Conservation (phyloP, 331 rosid genomes). For the Acacia pycnantha region DNA sequence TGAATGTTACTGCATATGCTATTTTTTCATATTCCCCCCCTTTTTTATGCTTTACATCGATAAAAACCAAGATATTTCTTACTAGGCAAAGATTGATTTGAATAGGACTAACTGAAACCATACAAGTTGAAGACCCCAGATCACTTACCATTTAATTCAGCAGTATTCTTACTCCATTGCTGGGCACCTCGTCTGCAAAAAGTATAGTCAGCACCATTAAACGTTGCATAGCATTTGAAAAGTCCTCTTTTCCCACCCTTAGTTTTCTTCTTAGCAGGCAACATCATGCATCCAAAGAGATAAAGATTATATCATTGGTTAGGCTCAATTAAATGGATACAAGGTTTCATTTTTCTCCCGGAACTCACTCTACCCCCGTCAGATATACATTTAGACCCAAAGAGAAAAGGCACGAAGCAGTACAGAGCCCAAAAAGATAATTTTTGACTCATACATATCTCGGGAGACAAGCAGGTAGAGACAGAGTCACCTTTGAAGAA, state of each 20-base stretch:
- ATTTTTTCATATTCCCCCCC: neutral
- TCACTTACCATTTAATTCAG: slow-evolving; percentile 43
- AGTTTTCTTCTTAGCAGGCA: neutral
- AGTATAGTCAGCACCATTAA: slow-evolving; percentile 3
- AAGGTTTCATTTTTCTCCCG: neutral
- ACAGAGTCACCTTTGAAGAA: slow-evolving; percentile 58
- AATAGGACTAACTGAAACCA: neutral
- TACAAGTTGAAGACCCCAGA: neutral
- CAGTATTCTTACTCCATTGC: slow-evolving; percentile 26
- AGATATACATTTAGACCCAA: neutral
- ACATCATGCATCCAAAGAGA: neutral
- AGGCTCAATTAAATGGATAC: neutral
- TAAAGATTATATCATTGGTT: neutral
- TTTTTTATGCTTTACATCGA: neutral
- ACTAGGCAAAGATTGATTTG: slow-evolving; percentile 7
- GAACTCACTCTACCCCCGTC: neutral
- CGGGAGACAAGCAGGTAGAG: neutral
- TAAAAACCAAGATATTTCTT: neutral
- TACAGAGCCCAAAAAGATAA: neutral
- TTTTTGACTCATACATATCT: neutral
- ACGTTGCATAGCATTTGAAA: neutral
- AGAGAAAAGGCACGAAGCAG: neutral
- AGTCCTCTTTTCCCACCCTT: neutral
- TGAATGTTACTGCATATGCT: neutral
- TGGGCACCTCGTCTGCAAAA: slow-evolving; percentile 42